Percentiles rank a stretch among this genome's conserved stretches.
Evolutionary conservation across 129 eudicot genomes (phyloP).

Genomic region (Chrysanthemum makinoi): DNA sequence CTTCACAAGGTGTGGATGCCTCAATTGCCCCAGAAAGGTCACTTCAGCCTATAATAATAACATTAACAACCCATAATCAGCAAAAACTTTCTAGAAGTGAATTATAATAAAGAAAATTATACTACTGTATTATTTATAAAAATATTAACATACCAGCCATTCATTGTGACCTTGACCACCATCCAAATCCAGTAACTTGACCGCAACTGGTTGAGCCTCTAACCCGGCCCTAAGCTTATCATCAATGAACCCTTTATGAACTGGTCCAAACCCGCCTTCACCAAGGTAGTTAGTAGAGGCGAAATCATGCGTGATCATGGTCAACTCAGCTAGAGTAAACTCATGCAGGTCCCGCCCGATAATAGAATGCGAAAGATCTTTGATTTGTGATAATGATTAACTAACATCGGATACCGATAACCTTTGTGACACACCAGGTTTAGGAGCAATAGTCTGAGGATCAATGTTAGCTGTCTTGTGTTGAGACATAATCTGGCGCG

Average conservation of each 20-base stretch:
- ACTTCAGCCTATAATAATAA: constrained; percentile 65
- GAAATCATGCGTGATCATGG: constrained; percentile 58
- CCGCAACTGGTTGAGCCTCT: constrained; percentile 83
- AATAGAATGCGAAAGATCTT: constrained; percentile 51
- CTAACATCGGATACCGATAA: constrained; percentile 59
- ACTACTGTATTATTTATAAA: not conserved
- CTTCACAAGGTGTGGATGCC: constrained; percentile 95
- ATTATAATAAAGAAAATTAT: not conserved
- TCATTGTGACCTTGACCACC: constrained; percentile 87
- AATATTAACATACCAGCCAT: constrained; percentile 63
- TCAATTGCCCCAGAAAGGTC: constrained; percentile 81
- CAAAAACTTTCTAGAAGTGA: no score
- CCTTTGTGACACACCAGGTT: constrained; percentile 43
- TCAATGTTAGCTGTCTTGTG: constrained; percentile 24
- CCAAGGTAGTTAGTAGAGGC: constrained; percentile 67
- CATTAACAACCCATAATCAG: not conserved
- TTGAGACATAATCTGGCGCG: no score
- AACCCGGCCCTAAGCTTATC: constrained; percentile 63
- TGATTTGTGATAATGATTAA: constrained; percentile 38
- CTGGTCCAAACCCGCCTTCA: constrained; percentile 94
- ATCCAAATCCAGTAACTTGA: constrained; percentile 74
- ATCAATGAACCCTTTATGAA: constrained; percentile 78
- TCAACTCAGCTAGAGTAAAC: constrained; percentile 60
- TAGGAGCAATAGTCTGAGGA: constrained; percentile 30
- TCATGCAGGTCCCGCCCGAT: constrained; percentile 66